Base-by-base conservation (phyloP, 768 basidiomycete species). In the Hebeloma cylindrosporum region DNA sequence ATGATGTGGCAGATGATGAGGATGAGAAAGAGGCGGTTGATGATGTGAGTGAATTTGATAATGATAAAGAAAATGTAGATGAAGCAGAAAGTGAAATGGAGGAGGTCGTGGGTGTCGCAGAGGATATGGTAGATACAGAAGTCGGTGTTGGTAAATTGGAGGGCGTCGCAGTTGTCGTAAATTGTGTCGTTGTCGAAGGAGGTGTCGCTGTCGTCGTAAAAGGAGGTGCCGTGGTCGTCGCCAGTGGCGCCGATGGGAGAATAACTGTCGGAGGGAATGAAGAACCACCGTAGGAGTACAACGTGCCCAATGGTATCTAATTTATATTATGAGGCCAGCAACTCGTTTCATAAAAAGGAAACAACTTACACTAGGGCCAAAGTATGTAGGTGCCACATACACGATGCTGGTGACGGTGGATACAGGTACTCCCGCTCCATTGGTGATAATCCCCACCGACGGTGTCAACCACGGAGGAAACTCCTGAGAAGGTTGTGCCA, bases 231-330 rank as follows among this genome's bases (percentile, higher is more conserved):
- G 66, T 60, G 30, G 60, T 46, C 47, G 50, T 56, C 40, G 58
- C 42, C 40, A 56, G 27, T 39, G 57, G 38, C 10, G 48, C 22
- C 29, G 33, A 25, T 18, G 56, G 54, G 18, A 56, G 43, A 16
- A 57, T 47, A 17, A 61, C 46, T 9, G 77, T 64, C 6, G 77
- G 66, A n/a, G 87, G 85, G 23, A 81, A 66, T 26, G 84, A 78
- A n/a, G 78, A 68, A 26, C 88, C 88, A 52, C 88, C 89, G 54
- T 77, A 92, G 9, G 78, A 80, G 77, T 82, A 92, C 27, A 79
- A 71, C 23, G 80, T 65, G 33, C 79, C 83, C 22, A 92, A 69
- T 22, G 89, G 89, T 54, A 92, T 88, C 88, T 90, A 42, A 11
- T 9, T 3, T 22, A 4, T 51, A 14, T 34, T 36, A 29, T 14